A percentile compares a stretch with the other conserved stretches of the same genome.
phyloP scores from a whole-genome alignment of 2,329 filamentous ascomycete species.

The Penicillium sp. region DNA sequence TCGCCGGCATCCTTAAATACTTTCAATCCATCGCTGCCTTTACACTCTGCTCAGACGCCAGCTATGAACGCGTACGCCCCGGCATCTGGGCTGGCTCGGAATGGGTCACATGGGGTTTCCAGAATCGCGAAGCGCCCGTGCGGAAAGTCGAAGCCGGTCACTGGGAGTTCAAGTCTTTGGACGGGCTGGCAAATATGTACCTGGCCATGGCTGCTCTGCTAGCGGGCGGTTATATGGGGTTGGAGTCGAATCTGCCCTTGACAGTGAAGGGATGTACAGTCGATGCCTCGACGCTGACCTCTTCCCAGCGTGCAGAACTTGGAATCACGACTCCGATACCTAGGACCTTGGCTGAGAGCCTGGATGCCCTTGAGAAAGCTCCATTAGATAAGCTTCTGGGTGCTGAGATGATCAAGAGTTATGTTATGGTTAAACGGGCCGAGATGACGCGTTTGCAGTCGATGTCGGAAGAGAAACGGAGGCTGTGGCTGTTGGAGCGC shows the following conservation, averaged over 20 bases:
- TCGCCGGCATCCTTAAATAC: conserved; percentile 67
- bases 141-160: conserved; percentile 65
- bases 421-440: conserved; percentile 33
- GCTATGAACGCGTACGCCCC: conserved; percentile 67
- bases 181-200: conserved; percentile 78
- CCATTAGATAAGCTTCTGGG: conserved; percentile 31
- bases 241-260: conserved; percentile 36
- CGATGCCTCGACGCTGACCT: conserved; percentile 35
- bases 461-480: conserved; percentile 33
- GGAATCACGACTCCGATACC: conserved; percentile 40
- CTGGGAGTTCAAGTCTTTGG: conserved; percentile 77
- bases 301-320: conserved; percentile 29
- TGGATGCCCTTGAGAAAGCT: conserved; percentile 33
- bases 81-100: conserved; percentile 75
- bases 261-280: conserved; percentile 35
- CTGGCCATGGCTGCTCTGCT: conserved; percentile 64
- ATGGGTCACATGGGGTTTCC: conserved; percentile 76
- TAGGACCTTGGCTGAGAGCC: conserved; percentile 34
- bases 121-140: conserved; percentile 75
- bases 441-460: conserved; percentile 31
- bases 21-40: conserved; percentile 68
- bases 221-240: conserved; percentile 57
- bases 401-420: conserved; percentile 25
- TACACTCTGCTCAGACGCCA: conserved; percentile 62
- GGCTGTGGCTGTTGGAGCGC: conserved; percentile 39